These are phyloP conservation scores for Hyparrhenia diplandra DNA, from an alignment of 176 grass and related monocot genomes.

Conservation along the genomic window DNA sequence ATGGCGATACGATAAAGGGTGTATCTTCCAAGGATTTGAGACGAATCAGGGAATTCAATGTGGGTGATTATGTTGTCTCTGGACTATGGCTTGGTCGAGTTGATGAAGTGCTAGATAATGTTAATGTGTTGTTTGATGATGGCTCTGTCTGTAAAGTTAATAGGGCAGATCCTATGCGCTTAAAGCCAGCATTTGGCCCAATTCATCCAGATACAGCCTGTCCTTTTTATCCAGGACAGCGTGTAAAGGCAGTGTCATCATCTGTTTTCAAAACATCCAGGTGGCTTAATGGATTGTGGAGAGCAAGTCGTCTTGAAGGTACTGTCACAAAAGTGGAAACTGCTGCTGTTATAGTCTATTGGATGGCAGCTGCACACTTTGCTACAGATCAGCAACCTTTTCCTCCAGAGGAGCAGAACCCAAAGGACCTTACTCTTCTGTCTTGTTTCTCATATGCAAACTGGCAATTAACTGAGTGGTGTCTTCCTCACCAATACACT, in stretches of 20 bases:
- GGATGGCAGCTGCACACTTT: slow-evolving; percentile 78
- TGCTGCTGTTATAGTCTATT: slow-evolving; percentile 77
- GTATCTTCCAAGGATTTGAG: slow-evolving; percentile 69
- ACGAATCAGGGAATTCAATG: slow-evolving; percentile 77
- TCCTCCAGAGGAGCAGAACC: slow-evolving; percentile 75
- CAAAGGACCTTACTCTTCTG: slow-evolving; percentile 79
- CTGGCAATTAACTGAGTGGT: slow-evolving; percentile 97
- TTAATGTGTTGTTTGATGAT: slow-evolving; percentile 93
- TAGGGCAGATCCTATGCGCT: slow-evolving; percentile 66
- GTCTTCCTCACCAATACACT: slow-evolving; percentile 36
- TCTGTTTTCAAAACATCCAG: slow-evolving; percentile 85
- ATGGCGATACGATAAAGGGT: slow-evolving; percentile 54
- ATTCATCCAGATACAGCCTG: slow-evolving; percentile 61
- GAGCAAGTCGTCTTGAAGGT: slow-evolving; percentile 74
- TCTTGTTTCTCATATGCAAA: slow-evolving; percentile 71
- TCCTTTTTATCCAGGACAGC: slow-evolving; percentile 91
- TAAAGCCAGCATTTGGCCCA: slow-evolving; percentile 51
- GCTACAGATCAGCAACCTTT: slow-evolving; percentile 46
- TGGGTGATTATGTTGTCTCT: slow-evolving; percentile 82
- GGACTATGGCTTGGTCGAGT: slow-evolving; percentile 85
- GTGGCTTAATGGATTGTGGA: slow-evolving; percentile 84
- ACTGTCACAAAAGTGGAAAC: slow-evolving; percentile 82
- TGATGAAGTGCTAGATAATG: slow-evolving; percentile 88
- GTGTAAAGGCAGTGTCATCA: slow-evolving; percentile 67
- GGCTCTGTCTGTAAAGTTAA: slow-evolving; percentile 83